Percentiles rank a stretch among this genome's conserved stretches.
Conservation (phyloP, 2,329 filamentous ascomycete genomes). For the Leptographium wingfieldii region DNA sequence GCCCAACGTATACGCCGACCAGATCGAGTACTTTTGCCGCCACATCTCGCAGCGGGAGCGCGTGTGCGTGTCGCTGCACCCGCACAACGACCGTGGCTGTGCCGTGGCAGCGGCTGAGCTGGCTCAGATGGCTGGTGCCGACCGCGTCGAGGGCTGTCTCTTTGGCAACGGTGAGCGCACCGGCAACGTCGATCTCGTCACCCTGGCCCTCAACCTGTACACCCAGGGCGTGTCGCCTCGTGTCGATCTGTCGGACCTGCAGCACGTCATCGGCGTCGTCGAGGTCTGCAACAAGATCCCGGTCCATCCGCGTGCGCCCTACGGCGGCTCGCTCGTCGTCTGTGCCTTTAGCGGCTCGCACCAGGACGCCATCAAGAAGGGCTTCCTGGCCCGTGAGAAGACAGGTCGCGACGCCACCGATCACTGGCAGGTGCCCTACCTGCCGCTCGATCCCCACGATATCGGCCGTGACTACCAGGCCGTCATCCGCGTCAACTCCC, state of each 20-base stretch:
- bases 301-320: conserved; percentile 78
- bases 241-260: conserved; percentile 86
- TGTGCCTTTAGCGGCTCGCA: conserved; percentile 87
- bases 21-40: conserved; percentile 89
- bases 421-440: conserved; percentile 77
- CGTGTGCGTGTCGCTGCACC: conserved; percentile 79
- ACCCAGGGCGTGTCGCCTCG: conserved; percentile 78
- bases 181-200: conserved; percentile 91
- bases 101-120: conserved; percentile 82
- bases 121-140: conserved; percentile 91
- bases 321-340: conserved; percentile 82
- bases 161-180: conserved; percentile 94
- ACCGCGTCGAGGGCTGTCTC: conserved; percentile 85
- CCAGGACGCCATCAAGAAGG: conserved; percentile 95
- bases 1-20: conserved; percentile 90
- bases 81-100: conserved; percentile 88
- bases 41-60: conserved; percentile 77
- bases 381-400: conserved; percentile 58
- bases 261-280: conserved; percentile 73
- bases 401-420: conserved; percentile 47
- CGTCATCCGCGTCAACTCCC: conserved; percentile 94
- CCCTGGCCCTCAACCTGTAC: conserved; percentile 84
- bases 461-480: conserved; percentile 97
- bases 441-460: conserved; percentile 83
- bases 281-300: conserved; percentile 93